Conservation (phyloP, 1,139 yeast genomes). For the Pneumocystis canis region DNA sequence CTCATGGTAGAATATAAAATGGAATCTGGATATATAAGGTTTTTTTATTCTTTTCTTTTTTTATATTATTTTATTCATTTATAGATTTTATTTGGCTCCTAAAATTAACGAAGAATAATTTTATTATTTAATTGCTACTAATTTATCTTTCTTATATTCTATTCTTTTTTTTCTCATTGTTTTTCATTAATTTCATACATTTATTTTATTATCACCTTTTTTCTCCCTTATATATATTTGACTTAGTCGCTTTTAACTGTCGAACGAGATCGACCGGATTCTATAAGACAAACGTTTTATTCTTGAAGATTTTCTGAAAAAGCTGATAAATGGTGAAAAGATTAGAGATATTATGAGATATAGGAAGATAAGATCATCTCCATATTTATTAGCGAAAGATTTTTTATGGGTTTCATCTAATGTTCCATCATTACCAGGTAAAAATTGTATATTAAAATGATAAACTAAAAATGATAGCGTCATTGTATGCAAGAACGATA, state of each 20-base stretch:
- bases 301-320: neutral
- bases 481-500: neutral
- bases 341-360: neutral
- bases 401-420: neutral
- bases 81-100: slow-evolving; percentile 88
- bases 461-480: neutral
- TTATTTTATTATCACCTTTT: neutral
- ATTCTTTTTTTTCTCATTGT: neutral
- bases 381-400: neutral
- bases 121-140: neutral
- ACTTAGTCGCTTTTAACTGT: neutral
- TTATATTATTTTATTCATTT: neutral
- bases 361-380: neutral
- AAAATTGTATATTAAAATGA: neutral
- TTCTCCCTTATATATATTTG: neutral
- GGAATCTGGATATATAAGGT: slow-evolving; percentile 66
- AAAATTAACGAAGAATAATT: slow-evolving; percentile 67
- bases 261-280: neutral
- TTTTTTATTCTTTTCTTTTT: neutral
- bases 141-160: neutral
- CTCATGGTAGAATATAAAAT: slow-evolving; percentile 86
- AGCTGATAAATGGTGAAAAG: neutral
- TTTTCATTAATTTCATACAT: neutral
- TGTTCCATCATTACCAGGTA: neutral
- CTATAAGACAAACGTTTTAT: neutral